A percentile compares a stretch with the other conserved stretches of the same genome.
Evolutionary conservation across 345 rosid species (phyloP).

Genomic region (Acer saccharum): DNA sequence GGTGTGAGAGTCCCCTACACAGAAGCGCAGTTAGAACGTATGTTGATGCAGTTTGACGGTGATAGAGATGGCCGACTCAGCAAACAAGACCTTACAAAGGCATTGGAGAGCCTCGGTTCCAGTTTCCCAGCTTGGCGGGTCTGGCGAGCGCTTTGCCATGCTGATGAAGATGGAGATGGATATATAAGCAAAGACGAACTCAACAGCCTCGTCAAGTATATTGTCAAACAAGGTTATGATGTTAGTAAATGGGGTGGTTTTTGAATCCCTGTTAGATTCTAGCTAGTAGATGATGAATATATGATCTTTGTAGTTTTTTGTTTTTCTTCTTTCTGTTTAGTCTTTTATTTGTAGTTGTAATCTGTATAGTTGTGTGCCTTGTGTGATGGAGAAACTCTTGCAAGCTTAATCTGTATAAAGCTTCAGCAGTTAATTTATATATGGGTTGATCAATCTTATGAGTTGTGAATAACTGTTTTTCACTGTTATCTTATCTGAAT

Average conservation of each 20-base stretch:
- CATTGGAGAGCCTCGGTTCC: constrained; percentile 1
- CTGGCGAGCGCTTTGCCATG: constrained; percentile 8
- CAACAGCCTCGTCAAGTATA: not conserved
- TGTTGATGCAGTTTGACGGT: constrained; percentile 11
- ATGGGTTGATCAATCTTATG: not conserved
- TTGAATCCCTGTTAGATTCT: not conserved
- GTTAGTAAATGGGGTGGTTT: not conserved
- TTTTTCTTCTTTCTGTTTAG: no score
- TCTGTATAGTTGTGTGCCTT: not conserved
- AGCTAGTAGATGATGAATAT: not conserved
- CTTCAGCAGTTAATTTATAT: no score
- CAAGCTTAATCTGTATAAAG: not conserved
- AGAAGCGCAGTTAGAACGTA: not conserved
- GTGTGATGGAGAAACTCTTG: not conserved
- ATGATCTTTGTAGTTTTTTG: not conserved
- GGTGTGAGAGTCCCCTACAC: not conserved
- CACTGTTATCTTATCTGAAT: not conserved
- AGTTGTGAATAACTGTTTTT: no score
- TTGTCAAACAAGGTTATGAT: not conserved
- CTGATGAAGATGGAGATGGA: constrained; percentile 24
- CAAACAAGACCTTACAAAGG: constrained; percentile 5
- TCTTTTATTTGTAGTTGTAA: no score
- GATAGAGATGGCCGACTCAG: constrained; percentile 20
- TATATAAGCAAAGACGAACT: constrained; percentile 18
- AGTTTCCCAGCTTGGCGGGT: constrained; percentile 2